A percentile compares a stretch with the other conserved stretches of the same genome.
Conservation (phyloP, 768 basidiomycete species). For the Paxillus involutus region DNA sequence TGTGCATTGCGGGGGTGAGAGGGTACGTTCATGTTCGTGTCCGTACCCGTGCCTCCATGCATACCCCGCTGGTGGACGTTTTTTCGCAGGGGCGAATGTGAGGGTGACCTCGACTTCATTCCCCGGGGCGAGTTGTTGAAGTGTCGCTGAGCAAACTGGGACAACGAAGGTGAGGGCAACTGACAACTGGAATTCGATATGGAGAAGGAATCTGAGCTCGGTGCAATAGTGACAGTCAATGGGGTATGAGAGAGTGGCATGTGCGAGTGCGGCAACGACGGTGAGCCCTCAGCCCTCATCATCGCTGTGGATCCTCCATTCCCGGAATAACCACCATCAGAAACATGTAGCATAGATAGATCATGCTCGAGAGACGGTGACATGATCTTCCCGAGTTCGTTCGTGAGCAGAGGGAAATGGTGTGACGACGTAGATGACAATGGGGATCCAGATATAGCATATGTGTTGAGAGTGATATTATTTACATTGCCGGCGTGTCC, state of each 20-base stretch:
- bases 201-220: slow-evolving; percentile 19
- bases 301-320: slow-evolving; percentile 2
- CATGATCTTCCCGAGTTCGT: slow-evolving; percentile 9
- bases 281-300: slow-evolving; percentile 5
- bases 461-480: slow-evolving; percentile 21
- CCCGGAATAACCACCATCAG: slow-evolving; percentile 12
- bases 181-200: slow-evolving; percentile 12
- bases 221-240: slow-evolving; percentile 50
- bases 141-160: slow-evolving; percentile 26
- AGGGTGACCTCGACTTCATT: slow-evolving; percentile 29
- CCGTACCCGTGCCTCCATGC: slow-evolving; percentile 14
- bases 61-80: slow-evolving; percentile 14
- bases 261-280: slow-evolving; percentile 18
- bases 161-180: slow-evolving; percentile 11
- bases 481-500: slow-evolving; percentile 22
- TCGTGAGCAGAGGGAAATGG: slow-evolving; percentile 20
- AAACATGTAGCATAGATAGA: slow-evolving; percentile 19
- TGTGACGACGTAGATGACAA: slow-evolving; percentile 34
- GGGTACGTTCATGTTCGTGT: slow-evolving; percentile 2
- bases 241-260: slow-evolving; percentile 40
- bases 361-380: slow-evolving; percentile 21
- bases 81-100: slow-evolving; percentile 30
- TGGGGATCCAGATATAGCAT: slow-evolving; percentile 32
- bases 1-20: slow-evolving; percentile 6
- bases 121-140: slow-evolving; percentile 21